Evolutionary conservation across 2,329 filamentous ascomycete genomes (phyloP).

Genomic region (Endoconidiophora laricicola): DNA sequence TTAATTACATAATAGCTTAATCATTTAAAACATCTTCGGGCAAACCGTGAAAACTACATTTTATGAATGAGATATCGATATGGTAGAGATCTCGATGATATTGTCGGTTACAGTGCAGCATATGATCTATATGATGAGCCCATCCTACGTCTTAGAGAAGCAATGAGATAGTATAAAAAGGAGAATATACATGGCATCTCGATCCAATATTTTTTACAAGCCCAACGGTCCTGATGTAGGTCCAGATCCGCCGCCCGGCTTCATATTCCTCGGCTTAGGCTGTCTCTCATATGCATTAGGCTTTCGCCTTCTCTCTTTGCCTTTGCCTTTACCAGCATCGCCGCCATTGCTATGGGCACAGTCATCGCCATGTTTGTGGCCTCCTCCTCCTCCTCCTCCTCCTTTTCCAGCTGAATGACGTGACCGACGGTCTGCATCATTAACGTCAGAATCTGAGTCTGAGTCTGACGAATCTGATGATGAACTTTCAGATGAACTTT

Average conservation of each 20-base stretch:
- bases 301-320: conserved; percentile 36
- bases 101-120: too few species aligned
- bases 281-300: conserved; percentile 74
- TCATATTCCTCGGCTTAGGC: conserved; percentile 18
- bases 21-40: too few species aligned
- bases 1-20: too few species aligned
- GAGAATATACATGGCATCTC: background rate
- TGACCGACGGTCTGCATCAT: conserved; percentile 18
- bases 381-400: background rate
- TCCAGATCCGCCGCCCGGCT: background rate
- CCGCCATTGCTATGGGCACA: conserved; percentile 19
- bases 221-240: background rate
- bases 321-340: conserved; percentile 25
- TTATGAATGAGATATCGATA: background rate
- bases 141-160: too few species aligned
- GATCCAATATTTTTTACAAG: too few species aligned
- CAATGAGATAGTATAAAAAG: background rate
- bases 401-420: conserved; percentile 13
- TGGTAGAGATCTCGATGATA: too few species aligned
- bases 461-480: conserved; percentile 34
- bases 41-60: too few species aligned
- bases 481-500: conserved; percentile 41
- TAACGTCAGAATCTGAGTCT: conserved; percentile 16
- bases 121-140: too few species aligned
- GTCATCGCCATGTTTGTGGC: background rate